These are phyloP conservation scores for Microbotryum silenes-acaulis DNA, from an alignment of 1,284 basidiomycete genomes.

Conservation along the genomic window DNA sequence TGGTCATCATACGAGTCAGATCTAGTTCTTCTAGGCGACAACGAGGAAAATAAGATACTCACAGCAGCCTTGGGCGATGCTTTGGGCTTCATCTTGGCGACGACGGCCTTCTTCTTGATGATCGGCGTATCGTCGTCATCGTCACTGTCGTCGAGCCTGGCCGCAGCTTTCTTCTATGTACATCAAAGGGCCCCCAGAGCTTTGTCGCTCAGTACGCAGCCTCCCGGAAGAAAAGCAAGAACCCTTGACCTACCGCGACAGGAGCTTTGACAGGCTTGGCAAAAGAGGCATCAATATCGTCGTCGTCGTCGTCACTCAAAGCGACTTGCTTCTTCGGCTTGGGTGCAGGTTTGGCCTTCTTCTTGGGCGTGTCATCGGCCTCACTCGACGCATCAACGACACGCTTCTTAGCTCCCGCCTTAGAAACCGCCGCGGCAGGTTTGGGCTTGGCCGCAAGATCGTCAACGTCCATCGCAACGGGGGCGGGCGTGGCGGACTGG, in stretches of 20 bases:
- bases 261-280: slow-evolving; percentile 7
- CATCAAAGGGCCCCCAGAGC: not conserved
- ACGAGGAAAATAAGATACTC: not conserved
- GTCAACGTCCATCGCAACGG: too few relatives aligned
- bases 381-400: slow-evolving; percentile 47
- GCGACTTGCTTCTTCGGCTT: slow-evolving; percentile 8
- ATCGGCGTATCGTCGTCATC: slow-evolving; percentile 30
- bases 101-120: slow-evolving; percentile 38
- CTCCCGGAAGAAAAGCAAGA: too few relatives aligned
- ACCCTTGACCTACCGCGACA: not conserved
- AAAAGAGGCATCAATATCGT: slow-evolving; percentile 5
- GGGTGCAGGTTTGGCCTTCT: slow-evolving; percentile 9
- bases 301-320: slow-evolving; percentile 11
- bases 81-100: slow-evolving; percentile 39
- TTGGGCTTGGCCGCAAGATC: too few relatives aligned
- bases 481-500: too few relatives aligned
- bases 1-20: slow-evolving; percentile 40
- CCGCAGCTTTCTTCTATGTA: slow-evolving; percentile 1
- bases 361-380: slow-evolving; percentile 44
- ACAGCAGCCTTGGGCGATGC: slow-evolving; percentile 1
- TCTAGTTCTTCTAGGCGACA: slow-evolving; percentile 44
- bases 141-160: slow-evolving; percentile 28
- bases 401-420: slow-evolving; percentile 48
- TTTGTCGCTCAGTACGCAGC: not conserved
- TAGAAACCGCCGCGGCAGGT: too few relatives aligned